These are phyloP conservation scores for Colletotrichum liaoningense DNA, from an alignment of 2,329 filamentous ascomycete genomes.

Conservation along the genomic window DNA sequence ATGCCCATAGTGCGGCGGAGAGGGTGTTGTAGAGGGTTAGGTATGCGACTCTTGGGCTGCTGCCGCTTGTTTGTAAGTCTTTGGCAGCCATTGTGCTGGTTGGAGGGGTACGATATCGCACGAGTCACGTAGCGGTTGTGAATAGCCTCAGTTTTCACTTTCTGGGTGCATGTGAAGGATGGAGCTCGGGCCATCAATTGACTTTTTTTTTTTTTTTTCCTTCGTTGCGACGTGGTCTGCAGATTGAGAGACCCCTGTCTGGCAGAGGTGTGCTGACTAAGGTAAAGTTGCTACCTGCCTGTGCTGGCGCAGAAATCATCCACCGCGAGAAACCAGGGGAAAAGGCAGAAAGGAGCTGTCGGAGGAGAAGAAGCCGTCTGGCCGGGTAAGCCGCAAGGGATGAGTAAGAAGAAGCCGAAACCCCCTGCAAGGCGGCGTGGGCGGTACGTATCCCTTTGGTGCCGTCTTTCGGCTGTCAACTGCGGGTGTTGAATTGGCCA, in stretches of 20 bases:
- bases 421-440: neutral
- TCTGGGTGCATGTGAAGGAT: neutral
- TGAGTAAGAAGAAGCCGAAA: conserved; percentile 31
- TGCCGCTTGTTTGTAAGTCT: neutral
- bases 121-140: neutral
- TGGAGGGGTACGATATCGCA: neutral
- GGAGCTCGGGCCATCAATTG: neutral
- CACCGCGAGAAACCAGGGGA: neutral
- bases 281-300: too few species aligned
- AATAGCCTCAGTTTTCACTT: neutral
- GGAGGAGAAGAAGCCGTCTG: conserved; percentile 7
- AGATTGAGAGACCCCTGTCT: too few species aligned
- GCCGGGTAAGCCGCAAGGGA: neutral
- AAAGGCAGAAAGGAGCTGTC: neutral
- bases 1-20: conserved; percentile 81
- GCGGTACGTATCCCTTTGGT: conserved; percentile 4
- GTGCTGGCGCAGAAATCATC: neutral
- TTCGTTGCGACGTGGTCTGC: neutral
- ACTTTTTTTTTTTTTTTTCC: neutral
- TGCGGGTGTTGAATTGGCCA: conserved; percentile 14
- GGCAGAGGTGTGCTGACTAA: neutral
- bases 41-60: conserved; percentile 61
- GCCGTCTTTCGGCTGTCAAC: conserved; percentile 7
- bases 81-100: neutral
- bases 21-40: conserved; percentile 87